Evolutionary conservation across 768 basidiomycete genomes (phyloP).

Genomic region (Ephemerocybe angulata): DNA sequence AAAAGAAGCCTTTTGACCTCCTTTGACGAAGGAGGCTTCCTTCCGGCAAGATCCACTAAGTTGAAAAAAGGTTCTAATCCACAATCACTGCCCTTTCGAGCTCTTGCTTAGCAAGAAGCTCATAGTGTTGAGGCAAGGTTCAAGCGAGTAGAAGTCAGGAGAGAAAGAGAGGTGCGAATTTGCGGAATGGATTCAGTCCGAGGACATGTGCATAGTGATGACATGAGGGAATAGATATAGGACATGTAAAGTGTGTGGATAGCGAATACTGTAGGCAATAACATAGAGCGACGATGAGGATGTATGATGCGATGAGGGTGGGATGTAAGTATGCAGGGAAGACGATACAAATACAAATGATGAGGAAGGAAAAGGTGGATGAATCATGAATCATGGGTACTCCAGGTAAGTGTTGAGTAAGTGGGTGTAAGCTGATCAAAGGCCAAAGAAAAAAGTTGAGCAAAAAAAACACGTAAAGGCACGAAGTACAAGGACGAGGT

Average conservation of each 20-base stretch:
- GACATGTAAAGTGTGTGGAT: not conserved
- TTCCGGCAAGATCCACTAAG: not conserved
- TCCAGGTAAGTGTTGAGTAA: not conserved
- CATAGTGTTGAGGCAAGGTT: not conserved
- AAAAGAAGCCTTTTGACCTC: too few relatives aligned
- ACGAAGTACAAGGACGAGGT: not conserved
- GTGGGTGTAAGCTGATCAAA: not conserved
- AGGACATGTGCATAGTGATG: too few relatives aligned
- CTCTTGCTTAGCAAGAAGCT: not conserved
- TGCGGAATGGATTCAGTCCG: too few relatives aligned
- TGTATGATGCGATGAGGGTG: not conserved
- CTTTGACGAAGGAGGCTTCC: too few relatives aligned
- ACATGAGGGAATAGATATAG: not conserved
- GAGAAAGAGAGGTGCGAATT: not conserved
- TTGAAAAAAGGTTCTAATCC: not conserved
- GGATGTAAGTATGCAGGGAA: not conserved
- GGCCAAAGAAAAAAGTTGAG: too few relatives aligned
- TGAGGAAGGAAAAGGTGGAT: not conserved
- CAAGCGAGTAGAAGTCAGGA: not conserved
- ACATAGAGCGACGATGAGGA: not conserved
- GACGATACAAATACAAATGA: constrained; percentile 29
- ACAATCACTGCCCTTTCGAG: not conserved
- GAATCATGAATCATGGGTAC: not conserved
- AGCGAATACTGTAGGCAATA: not conserved
- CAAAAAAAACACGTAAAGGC: not conserved